Evolutionary conservation across 495 filamentous ascomycete genomes (phyloP), one percentile per base, ranked within the genome.

Genomic region (Penicillium manginii): DNA sequence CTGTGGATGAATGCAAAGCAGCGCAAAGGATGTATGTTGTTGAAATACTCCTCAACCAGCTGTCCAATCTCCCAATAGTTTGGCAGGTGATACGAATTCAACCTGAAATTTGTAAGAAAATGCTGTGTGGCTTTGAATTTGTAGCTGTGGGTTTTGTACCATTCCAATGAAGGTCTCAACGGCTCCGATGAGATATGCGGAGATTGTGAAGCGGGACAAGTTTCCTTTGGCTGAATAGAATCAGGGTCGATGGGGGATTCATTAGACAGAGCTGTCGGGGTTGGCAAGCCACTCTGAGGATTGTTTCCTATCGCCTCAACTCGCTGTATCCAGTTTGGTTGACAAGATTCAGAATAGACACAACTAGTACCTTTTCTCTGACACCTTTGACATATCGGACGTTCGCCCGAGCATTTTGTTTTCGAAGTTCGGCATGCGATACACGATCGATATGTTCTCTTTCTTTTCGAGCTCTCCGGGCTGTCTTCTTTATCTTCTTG

Each of bases 1-100:
- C 67, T 67, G 33, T 76, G 71, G 2, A 73, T 69, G 32, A 76
- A 76, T 6, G 67, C 71, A 49, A 72, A 76, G 46, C 70, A 74
- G 11, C 73, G 61, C 14, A 76, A 52, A 10, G 70, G 70, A 39
- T 76, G 73, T n/a, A 76, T 54, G 43, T 76, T 73, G 31, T 67
- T 64, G 33, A 74, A 74, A 46, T 74, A 76, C 19, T 72, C 63
- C 29, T 76, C 68, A 18, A 72, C 68, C 11, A 74, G 54, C 17
- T 65, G 50, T 17, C 57, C 42, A 5, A 73, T 60, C 14, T 63
- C 64, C n/a, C 57, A 54, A 35, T 50, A 40, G 9, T 50, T 58
- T 6, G 71, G 70, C 7, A 76, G 45, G 15, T 67, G 40, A 19
- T 48, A 51, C 7, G 55, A 55, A 8, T 45, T 46, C 39, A 73